A percentile compares a stretch with the other conserved stretches of the same genome.
Conservation (phyloP, 208 protist genomes). For the Trypanosoma theileri region DNA sequence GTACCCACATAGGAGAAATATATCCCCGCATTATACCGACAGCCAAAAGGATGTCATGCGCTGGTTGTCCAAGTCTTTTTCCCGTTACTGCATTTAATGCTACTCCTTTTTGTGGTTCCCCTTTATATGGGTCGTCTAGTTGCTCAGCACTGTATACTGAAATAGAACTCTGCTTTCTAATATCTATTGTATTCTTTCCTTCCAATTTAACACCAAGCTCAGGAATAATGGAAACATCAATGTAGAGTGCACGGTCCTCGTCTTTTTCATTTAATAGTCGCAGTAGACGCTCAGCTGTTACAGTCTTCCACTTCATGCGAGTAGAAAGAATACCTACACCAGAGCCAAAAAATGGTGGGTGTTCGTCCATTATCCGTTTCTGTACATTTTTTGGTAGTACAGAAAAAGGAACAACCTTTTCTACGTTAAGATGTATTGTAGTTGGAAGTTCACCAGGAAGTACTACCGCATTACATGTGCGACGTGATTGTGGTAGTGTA, state of each 20-base stretch:
- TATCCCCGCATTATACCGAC: conserved; percentile 87
- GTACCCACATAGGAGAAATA: conserved; percentile 86
- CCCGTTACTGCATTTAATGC: conserved; percentile 82
- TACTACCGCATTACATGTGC: conserved; percentile 69
- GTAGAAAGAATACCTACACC: conserved; percentile 88
- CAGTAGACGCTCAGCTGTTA: conserved; percentile 72
- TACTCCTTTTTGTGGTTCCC: conserved; percentile 73
- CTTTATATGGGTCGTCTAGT: conserved; percentile 87
- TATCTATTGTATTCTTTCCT: conserved; percentile 65
- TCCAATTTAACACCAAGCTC: conserved; percentile 57
- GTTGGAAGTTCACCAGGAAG: conserved; percentile 65
- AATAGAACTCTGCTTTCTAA: conserved; percentile 72
- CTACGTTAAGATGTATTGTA: conserved; percentile 73
- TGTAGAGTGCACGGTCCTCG: conserved; percentile 76
- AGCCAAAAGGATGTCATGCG: conserved; percentile 84
- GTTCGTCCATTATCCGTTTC: conserved; percentile 76
- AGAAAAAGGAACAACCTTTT: conserved; percentile 72
- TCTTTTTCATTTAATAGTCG: conserved; percentile 68
- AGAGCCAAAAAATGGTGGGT: conserved; percentile 85
- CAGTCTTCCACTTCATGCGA: conserved; percentile 78
- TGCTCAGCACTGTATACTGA: conserved; percentile 84
- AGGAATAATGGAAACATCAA: conserved; percentile 59
- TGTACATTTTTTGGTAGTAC: conserved; percentile 54
- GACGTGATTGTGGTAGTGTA: conserved; percentile 72
- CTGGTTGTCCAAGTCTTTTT: conserved; percentile 83